Conservation (phyloP, 495 filamentous ascomycete genomes). For the Pyrenopolyporus hunteri region DNA sequence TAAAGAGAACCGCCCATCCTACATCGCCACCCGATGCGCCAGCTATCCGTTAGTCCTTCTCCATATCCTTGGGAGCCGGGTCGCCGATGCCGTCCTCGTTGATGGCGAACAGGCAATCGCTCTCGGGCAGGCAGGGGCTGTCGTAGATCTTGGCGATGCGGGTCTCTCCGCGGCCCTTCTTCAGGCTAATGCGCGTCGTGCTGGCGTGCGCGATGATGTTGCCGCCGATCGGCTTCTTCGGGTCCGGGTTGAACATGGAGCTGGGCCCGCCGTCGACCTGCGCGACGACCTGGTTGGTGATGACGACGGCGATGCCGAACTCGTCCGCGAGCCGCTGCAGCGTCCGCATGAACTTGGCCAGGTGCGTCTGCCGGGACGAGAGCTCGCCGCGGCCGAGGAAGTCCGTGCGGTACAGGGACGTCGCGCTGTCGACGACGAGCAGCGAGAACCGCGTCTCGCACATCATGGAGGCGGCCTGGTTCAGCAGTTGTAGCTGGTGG, state of each 20-base stretch:
- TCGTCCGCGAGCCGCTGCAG: slow-evolving; percentile 94
- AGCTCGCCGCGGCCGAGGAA: slow-evolving; percentile 95
- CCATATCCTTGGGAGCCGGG: slow-evolving; percentile 92
- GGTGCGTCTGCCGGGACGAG: slow-evolving; percentile 84
- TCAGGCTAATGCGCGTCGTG: slow-evolving; percentile 86
- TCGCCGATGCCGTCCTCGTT: slow-evolving; percentile 96
- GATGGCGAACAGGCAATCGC: slow-evolving; percentile 95
- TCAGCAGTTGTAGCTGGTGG: slow-evolving; percentile 92
- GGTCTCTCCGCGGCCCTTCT: slow-evolving; percentile 94
- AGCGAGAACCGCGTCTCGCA: slow-evolving; percentile 97
- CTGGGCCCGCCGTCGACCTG: slow-evolving; percentile 96
- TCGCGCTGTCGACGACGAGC: slow-evolving; percentile 93
- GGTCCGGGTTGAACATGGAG: slow-evolving; percentile 98
- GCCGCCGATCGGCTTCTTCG: slow-evolving; percentile 98
- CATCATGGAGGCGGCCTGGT: slow-evolving; percentile 98
- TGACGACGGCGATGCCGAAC: slow-evolving; percentile 97
- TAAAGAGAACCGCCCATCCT: background rate
- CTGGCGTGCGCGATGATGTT: slow-evolving; percentile 98
- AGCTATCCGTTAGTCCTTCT: slow-evolving; percentile 61
- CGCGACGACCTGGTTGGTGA: slow-evolving; percentile 97
- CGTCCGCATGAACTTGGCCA: slow-evolving; percentile 96
- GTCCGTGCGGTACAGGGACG: slow-evolving; percentile 92
- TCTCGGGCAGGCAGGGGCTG: slow-evolving; percentile 94
- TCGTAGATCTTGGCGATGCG: slow-evolving; percentile 99
- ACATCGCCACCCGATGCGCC: background rate